Evolutionary conservation across 108 stramenopile genomes (phyloP), one percentile per base, ranked within the genome.

Genomic region (Ochromonas danica): DNA sequence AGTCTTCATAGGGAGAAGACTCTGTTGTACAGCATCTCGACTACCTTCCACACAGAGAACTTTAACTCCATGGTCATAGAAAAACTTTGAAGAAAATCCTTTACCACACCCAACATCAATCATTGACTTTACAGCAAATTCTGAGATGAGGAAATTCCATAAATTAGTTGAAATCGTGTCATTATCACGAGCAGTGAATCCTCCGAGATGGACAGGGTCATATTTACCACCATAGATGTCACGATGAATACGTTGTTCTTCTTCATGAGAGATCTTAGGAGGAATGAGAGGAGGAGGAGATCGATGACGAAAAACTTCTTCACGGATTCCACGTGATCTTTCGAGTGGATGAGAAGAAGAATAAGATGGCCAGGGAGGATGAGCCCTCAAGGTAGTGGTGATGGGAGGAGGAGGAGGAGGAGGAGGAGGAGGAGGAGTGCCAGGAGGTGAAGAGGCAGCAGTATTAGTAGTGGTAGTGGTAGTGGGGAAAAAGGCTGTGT

Each of bases 41-140:
- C 84, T 84, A 28, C 93, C 91, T 82, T 93, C 93, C 3, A 90
- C 90, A 75, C 93, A 93, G 30, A 83, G 75, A 0, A 86, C 85
- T 42, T 77, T 83, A 10, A 78, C 81, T 27, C 81, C 81, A 71
- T 81, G 77, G 42, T 35, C 27, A 25, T 25, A 17, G 62, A 94
- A 94, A 90, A 90, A 94, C 0, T 79, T 71, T 0, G 92, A 90
- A 27, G 81, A 83, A 1, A 88, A 81, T 14, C 93, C 93, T 39
- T 82, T 87, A 0, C 92, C 93, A 71, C 93, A 94, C 42, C 93
- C 93, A 0, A 94, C 90, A 80, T 94, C 93, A 0, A 94, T 62
- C 0, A 94, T 22, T 0, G 85, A 85, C 75, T 91, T 88, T 43
- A 94, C 85, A n/a, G 89, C 90, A 30, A 87, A 72, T 39, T 87